phyloP scores from a whole-genome alignment of 1,139 yeast species.

The Candida sanyaensis region DNA sequence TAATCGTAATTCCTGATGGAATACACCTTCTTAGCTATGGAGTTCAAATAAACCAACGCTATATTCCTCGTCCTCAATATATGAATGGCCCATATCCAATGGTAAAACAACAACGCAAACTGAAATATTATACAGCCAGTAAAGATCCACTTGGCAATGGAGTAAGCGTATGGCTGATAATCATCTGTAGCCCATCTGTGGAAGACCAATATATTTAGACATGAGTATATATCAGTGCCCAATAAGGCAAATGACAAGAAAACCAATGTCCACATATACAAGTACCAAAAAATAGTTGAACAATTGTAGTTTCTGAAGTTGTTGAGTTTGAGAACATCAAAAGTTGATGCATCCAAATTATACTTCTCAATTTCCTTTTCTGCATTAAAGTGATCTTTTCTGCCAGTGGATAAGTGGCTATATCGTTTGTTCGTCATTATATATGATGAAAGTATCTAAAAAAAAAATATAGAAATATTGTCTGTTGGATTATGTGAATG shows the following conservation, averaged over 20 bases:
- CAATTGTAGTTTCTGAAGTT: constrained; percentile 56
- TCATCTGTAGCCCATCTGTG: constrained; percentile 67
- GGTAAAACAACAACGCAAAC: constrained; percentile 57
- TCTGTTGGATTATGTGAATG: not conserved
- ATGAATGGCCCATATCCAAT: constrained; percentile 59
- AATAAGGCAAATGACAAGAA: constrained; percentile 59
- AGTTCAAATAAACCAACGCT: constrained; percentile 70
- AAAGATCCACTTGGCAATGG: constrained; percentile 74
- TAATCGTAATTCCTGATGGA: constrained; percentile 59
- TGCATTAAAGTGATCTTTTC: constrained; percentile 19
- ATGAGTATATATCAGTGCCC: constrained; percentile 78
- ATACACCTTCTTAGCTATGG: constrained; percentile 59
- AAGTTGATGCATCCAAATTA: constrained; percentile 42
- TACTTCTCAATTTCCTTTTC: constrained; percentile 32
- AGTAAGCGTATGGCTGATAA: constrained; percentile 58
- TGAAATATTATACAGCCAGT: constrained; percentile 85
- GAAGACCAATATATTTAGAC: constrained; percentile 72
- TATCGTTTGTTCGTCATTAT: constrained; percentile 1
- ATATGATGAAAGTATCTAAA: not conserved
- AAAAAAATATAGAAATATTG: too few species aligned
- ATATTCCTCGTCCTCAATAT: constrained; percentile 64
- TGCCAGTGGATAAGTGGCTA: not conserved
- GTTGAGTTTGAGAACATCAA: constrained; percentile 42
- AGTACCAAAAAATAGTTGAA: constrained; percentile 56
- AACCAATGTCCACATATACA: constrained; percentile 52